Conservation (phyloP, 108 stramenopile species). For the Chaetoceros muelleri region DNA sequence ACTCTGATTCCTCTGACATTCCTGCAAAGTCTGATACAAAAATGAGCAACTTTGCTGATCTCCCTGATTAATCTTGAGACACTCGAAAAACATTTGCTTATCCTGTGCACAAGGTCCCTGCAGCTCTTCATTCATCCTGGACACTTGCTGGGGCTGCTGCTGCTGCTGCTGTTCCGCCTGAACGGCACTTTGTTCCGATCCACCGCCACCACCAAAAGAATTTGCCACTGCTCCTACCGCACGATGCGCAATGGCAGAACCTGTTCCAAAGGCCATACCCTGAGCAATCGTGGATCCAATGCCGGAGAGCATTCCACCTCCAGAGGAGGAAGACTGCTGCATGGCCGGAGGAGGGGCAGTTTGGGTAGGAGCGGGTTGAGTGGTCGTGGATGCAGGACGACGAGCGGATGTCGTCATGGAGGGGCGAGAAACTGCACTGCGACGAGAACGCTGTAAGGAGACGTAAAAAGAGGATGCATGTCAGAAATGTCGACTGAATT, state of each 20-base stretch:
- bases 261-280: slow-evolving; percentile 97
- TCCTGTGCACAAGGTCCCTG: slow-evolving; percentile 74
- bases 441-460: slow-evolving; percentile 24
- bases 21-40: slow-evolving; percentile 83
- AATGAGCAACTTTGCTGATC: slow-evolving; percentile 86
- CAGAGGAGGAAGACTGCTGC: slow-evolving; percentile 21
- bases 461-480: slow-evolving; percentile 2
- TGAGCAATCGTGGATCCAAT: slow-evolving; percentile 94
- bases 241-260: slow-evolving; percentile 92
- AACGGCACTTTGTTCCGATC: slow-evolving; percentile 9
- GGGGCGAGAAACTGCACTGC: slow-evolving; percentile 13
- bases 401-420: slow-evolving; percentile 6
- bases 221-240: slow-evolving; percentile 79
- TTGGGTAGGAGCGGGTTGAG: slow-evolving; percentile 24
- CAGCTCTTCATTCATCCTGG: slow-evolving; percentile 1
- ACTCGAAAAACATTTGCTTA: slow-evolving; percentile 89
- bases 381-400: slow-evolving; percentile 8
- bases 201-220: slow-evolving; percentile 47
- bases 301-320: slow-evolving; percentile 93
- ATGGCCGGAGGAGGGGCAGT: slow-evolving; percentile 34
- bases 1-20: slow-evolving; percentile 55
- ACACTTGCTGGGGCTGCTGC: slow-evolving; percentile 19
- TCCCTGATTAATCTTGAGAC: slow-evolving; percentile 80
- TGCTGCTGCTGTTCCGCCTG: slow-evolving; percentile 19
- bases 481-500: no score